Base-by-base conservation (phyloP, 2,329 filamentous ascomycete species). In the Peltaster fructicola region DNA sequence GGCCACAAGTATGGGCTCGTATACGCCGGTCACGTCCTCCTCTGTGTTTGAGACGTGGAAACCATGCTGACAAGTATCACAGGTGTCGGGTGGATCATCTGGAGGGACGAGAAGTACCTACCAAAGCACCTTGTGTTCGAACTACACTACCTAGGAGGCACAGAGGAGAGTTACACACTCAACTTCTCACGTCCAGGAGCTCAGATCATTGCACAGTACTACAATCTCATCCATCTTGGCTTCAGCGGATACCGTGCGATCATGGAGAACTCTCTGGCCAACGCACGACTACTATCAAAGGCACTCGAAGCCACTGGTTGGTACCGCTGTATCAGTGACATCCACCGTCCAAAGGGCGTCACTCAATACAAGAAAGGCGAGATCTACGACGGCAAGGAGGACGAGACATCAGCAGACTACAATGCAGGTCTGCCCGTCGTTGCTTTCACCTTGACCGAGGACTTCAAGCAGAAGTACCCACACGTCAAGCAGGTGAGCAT, bases 181-280 rank as follows among this genome's bases (percentile, higher is more conserved):
- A 79, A 78, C 50, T 79, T 79, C 52, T 76, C 70, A 1, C 64
- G 73, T 1, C 72, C 73, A 0, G 73, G 72, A 3, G 66, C 68
- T 0, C 73, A 78, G 32, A 57, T 79, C 29, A 68, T 78, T 31
- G 71, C 62, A 0, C 74, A 79, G 41, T 79, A 79, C 48, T 79
- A 68, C 50, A 77, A 79, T 37, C 54, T 79, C 8, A 69, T 79
- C 31, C 72, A 76, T 34, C 60, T 79, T 0, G 74, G 74, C 2
- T 72, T 68, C 45, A 53, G 55, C 2, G 74, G 73, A 7, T 80
- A 73, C 48, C 60, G 58, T 7, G 52, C 54, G 17, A 61, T 73
- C 31, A 75, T 71, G 65, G 70, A 75, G 41, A 75, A 73, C 40
- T 67, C 65, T 23, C 51, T 78, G 17, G 46, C 60, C 15, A 77